Evolutionary conservation across 2,329 filamentous ascomycete genomes (phyloP).

Genomic region (Aschersonia sp.): DNA sequence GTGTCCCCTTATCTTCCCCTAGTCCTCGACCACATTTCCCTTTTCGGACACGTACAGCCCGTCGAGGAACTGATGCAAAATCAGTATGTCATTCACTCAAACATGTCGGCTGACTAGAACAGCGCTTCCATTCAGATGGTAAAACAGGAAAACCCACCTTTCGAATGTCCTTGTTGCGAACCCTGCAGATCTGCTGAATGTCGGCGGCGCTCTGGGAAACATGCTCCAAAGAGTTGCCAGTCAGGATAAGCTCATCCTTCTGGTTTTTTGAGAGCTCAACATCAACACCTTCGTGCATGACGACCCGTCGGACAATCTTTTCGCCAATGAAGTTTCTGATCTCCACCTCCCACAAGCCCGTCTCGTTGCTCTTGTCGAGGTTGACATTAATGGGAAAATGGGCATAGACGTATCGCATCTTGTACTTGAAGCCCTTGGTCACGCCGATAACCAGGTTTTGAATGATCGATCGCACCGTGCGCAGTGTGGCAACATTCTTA

Average conservation of each 20-base stretch:
- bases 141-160: constrained; percentile 45
- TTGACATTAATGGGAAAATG: constrained; percentile 99
- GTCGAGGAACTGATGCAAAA: constrained; percentile 75
- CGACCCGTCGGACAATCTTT: constrained; percentile 93
- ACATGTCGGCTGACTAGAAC: too few relatives aligned
- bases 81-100: background rate
- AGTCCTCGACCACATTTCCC: constrained; percentile 76
- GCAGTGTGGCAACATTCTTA: constrained; percentile 96
- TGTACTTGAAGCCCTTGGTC: constrained; percentile 99
- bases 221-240: constrained; percentile 89
- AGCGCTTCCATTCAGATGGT: too few relatives aligned
- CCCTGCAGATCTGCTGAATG: constrained; percentile 98
- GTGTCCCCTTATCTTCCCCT: constrained; percentile 20
- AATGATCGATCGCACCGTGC: constrained; percentile 95
- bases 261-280: constrained; percentile 80
- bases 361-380: constrained; percentile 91
- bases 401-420: constrained; percentile 99
- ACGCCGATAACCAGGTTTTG: constrained; percentile 98
- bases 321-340: constrained; percentile 99
- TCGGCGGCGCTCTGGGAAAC: constrained; percentile 98
- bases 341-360: constrained; percentile 79
- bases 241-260: constrained; percentile 95
- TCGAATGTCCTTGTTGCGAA: constrained; percentile 99
- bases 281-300: constrained; percentile 81
- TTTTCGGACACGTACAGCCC: constrained; percentile 99